These are phyloP conservation scores for Suillus alpinus DNA, from an alignment of 768 basidiomycete species.

Conservation along the genomic window DNA sequence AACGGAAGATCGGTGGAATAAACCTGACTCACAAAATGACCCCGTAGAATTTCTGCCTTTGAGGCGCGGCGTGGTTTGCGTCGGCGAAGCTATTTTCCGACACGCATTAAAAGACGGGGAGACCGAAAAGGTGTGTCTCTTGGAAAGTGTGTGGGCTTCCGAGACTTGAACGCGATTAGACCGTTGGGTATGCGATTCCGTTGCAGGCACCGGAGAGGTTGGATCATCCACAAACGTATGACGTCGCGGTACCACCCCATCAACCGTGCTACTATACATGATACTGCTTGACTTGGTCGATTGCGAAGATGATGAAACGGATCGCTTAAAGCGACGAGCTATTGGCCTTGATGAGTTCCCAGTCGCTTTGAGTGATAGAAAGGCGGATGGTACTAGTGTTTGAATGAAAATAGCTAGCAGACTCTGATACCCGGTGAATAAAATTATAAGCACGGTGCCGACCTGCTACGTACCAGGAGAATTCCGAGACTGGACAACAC, in stretches of 20 bases:
- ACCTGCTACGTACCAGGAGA: background rate
- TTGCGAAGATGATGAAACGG: background rate
- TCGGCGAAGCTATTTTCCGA: background rate
- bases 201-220: background rate
- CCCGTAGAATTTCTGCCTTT: background rate
- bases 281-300: background rate
- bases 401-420: background rate
- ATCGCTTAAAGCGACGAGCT: background rate
- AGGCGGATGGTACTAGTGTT: background rate
- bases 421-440: background rate
- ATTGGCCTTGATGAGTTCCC: background rate
- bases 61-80: background rate
- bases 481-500: background rate
- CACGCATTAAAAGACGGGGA: background rate
- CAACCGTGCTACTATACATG: too few relatives aligned
- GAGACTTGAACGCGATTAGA: background rate
- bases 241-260: background rate
- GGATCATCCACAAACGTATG: background rate
- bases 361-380: background rate
- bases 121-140: background rate
- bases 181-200: too few relatives aligned
- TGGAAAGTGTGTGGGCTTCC: background rate
- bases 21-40: background rate
- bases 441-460: background rate
- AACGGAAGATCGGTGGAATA: background rate